Percentiles rank a stretch among this genome's conserved stretches.
Evolutionary conservation across 257 asterid genomes (phyloP).

Genomic region (Penstemon barbatus): DNA sequence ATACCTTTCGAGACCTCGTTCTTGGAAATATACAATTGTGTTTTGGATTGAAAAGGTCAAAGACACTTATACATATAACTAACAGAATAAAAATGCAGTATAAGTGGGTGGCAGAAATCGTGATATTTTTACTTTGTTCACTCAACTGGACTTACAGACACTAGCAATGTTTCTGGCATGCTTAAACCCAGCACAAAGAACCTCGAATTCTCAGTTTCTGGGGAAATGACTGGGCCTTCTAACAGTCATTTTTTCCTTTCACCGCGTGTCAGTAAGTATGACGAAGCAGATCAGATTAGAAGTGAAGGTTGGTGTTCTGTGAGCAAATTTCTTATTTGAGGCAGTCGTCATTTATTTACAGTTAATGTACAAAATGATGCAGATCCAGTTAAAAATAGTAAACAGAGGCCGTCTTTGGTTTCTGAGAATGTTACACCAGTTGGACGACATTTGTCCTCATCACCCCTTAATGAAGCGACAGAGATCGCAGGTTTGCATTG

Average conservation of each 20-base stretch:
- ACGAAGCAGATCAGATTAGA: slow-evolving; percentile 27
- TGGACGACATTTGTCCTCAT: slow-evolving; percentile 33
- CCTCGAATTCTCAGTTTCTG: slow-evolving; percentile 33
- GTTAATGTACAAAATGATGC: slow-evolving; percentile 36
- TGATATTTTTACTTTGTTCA: slow-evolving; percentile 1
- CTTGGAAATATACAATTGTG: not conserved
- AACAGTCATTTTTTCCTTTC: slow-evolving; percentile 35
- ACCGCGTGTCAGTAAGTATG: slow-evolving; percentile 33
- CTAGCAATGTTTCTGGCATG: slow-evolving; percentile 25
- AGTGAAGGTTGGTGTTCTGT: slow-evolving; percentile 34
- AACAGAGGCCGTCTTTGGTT: slow-evolving; percentile 29
- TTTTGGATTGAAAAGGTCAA: not conserved
- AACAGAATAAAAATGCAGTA: slow-evolving; percentile 5
- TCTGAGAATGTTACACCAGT: slow-evolving; percentile 41
- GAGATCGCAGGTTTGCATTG: slow-evolving; percentile 42
- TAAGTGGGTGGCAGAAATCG: slow-evolving; percentile 5
- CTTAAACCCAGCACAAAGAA: slow-evolving; percentile 32
- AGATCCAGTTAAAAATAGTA: slow-evolving; percentile 40
- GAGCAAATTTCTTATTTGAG: slow-evolving; percentile 1
- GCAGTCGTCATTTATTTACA: slow-evolving; percentile 19
- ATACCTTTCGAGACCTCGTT: slow-evolving; percentile 1
- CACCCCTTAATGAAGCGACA: slow-evolving; percentile 36
- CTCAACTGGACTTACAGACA: slow-evolving; percentile 38
- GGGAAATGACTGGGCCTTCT: slow-evolving; percentile 40
- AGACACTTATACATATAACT: slow-evolving; percentile 9